These are phyloP conservation scores for Sporobolomyces pararoseus DNA, from an alignment of 768 basidiomycete genomes.

Conservation along the genomic window DNA sequence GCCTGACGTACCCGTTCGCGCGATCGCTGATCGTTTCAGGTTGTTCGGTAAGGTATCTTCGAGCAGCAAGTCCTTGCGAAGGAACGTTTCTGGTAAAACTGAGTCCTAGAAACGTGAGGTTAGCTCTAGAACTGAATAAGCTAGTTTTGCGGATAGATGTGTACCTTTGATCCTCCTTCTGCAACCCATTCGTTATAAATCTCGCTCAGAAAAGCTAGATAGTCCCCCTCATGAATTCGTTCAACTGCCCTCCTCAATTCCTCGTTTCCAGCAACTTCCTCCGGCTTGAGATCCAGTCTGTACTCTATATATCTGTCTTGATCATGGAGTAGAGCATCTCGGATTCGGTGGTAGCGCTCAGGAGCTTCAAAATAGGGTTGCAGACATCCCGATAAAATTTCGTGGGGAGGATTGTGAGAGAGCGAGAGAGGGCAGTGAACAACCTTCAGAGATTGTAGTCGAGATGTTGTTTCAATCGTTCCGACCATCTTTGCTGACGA, in stretches of 20 bases:
- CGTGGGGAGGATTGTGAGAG: conserved; percentile 48
- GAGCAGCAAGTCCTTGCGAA: conserved; percentile 43
- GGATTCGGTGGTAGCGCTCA: conserved; percentile 44
- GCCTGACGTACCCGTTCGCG: conserved; percentile 15
- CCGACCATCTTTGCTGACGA: too few species aligned
- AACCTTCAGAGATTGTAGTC: too few species aligned
- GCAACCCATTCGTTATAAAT: conserved; percentile 48
- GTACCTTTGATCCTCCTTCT: conserved; percentile 47
- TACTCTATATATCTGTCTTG: conserved; percentile 26
- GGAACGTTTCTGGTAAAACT: conserved; percentile 49
- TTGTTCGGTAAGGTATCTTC: background rate
- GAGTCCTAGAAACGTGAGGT: conserved; percentile 38
- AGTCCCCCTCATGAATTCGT: conserved; percentile 45
- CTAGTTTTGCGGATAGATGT: background rate
- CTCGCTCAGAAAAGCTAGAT: conserved; percentile 46
- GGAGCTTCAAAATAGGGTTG: conserved; percentile 49
- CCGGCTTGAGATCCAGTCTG: background rate
- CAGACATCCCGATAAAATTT: conserved; percentile 47
- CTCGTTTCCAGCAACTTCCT: conserved; percentile 24
- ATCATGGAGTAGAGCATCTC: conserved; percentile 35
- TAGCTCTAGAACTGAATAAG: background rate
- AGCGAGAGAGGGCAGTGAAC: conserved; percentile 27
- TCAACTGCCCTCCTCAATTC: conserved; percentile 22
- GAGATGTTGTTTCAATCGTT: too few species aligned
- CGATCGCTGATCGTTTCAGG: conserved; percentile 6